Evolutionary conservation across 225 moss, liverwort and hornwort species (phyloP).

Genomic region (Marchantia polymorpha): DNA sequence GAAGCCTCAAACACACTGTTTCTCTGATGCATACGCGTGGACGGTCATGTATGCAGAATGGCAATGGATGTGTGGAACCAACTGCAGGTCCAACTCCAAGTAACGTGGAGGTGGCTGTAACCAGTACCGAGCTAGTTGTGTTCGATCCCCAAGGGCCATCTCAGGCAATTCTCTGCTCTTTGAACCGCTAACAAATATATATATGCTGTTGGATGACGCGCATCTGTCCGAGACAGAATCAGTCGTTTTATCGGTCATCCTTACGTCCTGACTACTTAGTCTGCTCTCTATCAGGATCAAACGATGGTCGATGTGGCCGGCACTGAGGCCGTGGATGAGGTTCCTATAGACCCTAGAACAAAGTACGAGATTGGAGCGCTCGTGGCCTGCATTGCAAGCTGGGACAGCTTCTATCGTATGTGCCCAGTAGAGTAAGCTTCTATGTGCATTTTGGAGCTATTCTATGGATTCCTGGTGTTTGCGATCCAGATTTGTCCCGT

Average conservation of each 20-base stretch:
- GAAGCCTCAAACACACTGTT: not conserved
- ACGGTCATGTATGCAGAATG: not conserved
- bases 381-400: conserved; percentile 86
- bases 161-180: conserved; percentile 1
- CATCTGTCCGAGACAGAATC: not conserved
- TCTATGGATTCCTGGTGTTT: not conserved
- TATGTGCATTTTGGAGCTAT: conserved; percentile 5
- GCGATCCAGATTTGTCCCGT: too few relatives aligned
- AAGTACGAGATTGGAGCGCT: conserved; percentile 68
- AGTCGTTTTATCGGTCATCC: not conserved
- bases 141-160: not conserved
- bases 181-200: not conserved
- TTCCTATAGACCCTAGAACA: conserved; percentile 57
- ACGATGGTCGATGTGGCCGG: conserved; percentile 17
- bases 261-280: not conserved
- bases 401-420: conserved; percentile 92
- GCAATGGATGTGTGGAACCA: not conserved
- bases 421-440: conserved; percentile 38
- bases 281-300: conserved; percentile 7
- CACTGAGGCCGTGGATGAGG: conserved; percentile 57
- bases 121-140: not conserved
- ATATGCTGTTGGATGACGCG: not conserved
- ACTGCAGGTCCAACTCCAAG: not conserved
- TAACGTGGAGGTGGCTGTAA: not conserved
- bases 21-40: not conserved